Evolutionary conservation across 129 eudicot species (phyloP).

Genomic region (Arctium lappa): DNA sequence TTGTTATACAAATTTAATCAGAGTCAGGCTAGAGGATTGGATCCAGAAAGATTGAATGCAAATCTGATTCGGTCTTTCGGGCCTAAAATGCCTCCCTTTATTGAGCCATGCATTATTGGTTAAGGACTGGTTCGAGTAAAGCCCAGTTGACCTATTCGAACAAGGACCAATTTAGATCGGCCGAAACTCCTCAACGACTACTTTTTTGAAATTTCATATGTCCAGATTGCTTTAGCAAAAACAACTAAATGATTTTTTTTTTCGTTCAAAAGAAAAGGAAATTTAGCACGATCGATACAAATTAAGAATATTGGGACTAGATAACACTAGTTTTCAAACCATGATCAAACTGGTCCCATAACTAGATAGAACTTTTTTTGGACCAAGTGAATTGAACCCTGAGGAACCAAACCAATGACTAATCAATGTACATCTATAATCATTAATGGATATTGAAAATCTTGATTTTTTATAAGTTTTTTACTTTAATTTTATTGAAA

Average conservation of each 20-base stretch:
- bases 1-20: background rate
- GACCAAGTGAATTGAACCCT: background rate
- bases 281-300: background rate
- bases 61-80: background rate
- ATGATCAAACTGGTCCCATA: background rate
- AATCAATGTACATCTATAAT: background rate
- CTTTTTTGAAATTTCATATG: background rate
- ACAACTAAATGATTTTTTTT: background rate
- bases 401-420: no score
- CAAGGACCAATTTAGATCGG: background rate
- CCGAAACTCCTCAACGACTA: background rate
- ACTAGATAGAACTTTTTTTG: background rate
- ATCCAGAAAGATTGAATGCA: background rate
- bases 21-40: background rate
- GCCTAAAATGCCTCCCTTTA: background rate
- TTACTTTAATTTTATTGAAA: no score
- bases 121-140: background rate
- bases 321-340: background rate
- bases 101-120: background rate
- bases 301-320: no score
- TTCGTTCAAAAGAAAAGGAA: background rate
- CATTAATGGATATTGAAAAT: background rate
- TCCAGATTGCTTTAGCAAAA: background rate
- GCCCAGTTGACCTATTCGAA: background rate
- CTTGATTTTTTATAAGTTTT: background rate